Evolutionary conservation across 352 stramenopile species (phyloP).

Genomic region (Phytophthora sp.): DNA sequence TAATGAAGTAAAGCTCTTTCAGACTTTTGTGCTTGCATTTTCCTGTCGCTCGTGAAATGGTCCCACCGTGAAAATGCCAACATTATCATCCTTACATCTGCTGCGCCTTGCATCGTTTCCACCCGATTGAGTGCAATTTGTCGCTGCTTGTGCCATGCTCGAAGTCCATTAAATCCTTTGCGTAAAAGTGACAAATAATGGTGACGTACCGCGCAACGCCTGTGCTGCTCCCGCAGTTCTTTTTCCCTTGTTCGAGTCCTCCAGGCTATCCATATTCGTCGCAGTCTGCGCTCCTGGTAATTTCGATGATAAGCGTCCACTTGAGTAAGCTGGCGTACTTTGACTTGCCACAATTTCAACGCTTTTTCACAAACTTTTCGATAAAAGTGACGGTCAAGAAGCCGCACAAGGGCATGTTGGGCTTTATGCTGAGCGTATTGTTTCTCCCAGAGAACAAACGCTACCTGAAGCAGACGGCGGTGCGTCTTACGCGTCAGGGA

Average conservation of each 20-base stretch:
- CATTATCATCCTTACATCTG: constrained; percentile 8
- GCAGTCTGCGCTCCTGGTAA: constrained; percentile 19
- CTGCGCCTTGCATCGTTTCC: constrained; percentile 26
- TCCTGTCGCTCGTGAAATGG: constrained; percentile 28
- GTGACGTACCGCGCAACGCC: constrained; percentile 35
- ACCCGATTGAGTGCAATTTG: constrained; percentile 18
- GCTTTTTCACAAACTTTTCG: constrained; percentile 28
- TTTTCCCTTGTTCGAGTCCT: constrained; percentile 22
- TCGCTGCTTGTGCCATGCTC: constrained; percentile 8
- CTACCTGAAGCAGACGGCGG: constrained; percentile 12
- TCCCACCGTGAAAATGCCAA: constrained; percentile 31
- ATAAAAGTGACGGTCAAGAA: constrained; percentile 38
- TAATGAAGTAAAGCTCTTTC: constrained; percentile 19
- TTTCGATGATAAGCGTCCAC: constrained; percentile 15
- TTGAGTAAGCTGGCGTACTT: constrained; percentile 16
- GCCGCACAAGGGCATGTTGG: constrained; percentile 10
- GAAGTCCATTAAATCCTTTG: constrained; percentile 28
- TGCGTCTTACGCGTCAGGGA: constrained; percentile 9
- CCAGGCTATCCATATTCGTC: constrained; percentile 35
- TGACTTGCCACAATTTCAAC: constrained; percentile 29
- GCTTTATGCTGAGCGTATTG: constrained; percentile 2
- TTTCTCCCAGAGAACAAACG: constrained; percentile 30
- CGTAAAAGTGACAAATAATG: constrained; percentile 34
- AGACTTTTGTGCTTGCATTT: constrained; percentile 21
- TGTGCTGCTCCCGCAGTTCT: constrained; percentile 26